Evolutionary conservation across 2,329 filamentous ascomycete genomes (phyloP), one percentile per base, ranked within the genome.

Genomic region (Fusarium sp.): DNA sequence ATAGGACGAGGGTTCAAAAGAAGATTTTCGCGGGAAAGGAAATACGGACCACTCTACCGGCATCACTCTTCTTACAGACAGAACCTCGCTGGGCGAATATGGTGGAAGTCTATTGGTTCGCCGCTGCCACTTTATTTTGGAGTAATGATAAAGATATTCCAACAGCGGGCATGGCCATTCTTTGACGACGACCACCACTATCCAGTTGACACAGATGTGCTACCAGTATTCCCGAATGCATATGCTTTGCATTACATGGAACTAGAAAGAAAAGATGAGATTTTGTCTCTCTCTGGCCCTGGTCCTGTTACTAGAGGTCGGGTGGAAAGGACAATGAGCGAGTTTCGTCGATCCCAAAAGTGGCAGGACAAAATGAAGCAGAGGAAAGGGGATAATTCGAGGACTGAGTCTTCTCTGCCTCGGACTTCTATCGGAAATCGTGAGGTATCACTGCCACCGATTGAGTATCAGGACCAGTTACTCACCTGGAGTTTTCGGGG

Each of bases 141-240:
- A 4, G 30, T 32, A 32, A 10, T 32, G 30, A 36, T 18, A 36
- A 36, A 18, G 18, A 59, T 59, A n/a, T 73, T 63, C 14, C 69
- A 54, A 57, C 69, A 66, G 42, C 61, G 69, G 20, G 69, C 70
- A 12, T 73, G 70, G 70, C 44, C 32, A 8, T 61, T 72, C n/a
- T 41, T 73, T 6, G 57, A 72, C 10, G 18, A 72, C 28, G 41
- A 30, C n/a, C 64, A 50, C 28, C 30, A 63, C 17, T 73, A 72
- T 26, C 26, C 26, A 26, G 26, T 26, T 26, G 26, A 26, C 26
- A 26, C 26, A 26, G 26, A 26, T 26, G 26, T 26, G 26, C 26
- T 26, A 26, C 26, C 26, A 26, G 30, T 32, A 13, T 32, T 32
- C 12, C 30, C 30, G 8, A 32, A 32, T 32, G 12, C 4, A 32